These are phyloP conservation scores for Gaertneriomyces semiglobifer DNA, from an alignment of 192 early-diverging fungal species.

Conservation along the genomic window DNA sequence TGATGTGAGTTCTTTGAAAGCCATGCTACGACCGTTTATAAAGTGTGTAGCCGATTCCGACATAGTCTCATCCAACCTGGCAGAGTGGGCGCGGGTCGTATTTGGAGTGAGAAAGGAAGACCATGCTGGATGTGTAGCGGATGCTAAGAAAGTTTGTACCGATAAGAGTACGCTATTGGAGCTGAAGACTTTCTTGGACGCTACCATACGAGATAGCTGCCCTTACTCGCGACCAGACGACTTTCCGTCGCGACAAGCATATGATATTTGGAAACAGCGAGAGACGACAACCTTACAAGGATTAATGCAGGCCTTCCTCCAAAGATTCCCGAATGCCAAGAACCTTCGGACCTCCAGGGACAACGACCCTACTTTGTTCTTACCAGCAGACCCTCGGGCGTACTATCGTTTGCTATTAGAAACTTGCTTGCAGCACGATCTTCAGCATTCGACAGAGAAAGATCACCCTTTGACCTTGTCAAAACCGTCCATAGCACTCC, in stretches of 20 bases:
- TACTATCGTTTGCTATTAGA: constrained; percentile 61
- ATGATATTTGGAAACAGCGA: constrained; percentile 52
- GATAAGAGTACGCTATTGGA: constrained; percentile 26
- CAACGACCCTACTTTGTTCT: constrained; percentile 1
- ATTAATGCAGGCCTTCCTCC: constrained; percentile 39
- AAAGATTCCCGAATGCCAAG: constrained; percentile 34
- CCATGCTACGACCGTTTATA: constrained; percentile 14
- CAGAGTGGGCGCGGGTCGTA: constrained; percentile 32
- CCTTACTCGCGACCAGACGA: constrained; percentile 28
- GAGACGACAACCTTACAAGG: constrained; percentile 52
- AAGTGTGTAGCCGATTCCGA: constrained; percentile 8
- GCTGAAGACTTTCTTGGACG: constrained; percentile 25
- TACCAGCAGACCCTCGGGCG: constrained; percentile 52
- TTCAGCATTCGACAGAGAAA: constrained; percentile 12
- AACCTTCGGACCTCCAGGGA: constrained; percentile 3
- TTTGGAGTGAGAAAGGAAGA: constrained; percentile 36
- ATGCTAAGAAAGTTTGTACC: constrained; percentile 12
- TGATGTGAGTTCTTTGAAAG: constrained; percentile 23
- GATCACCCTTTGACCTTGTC: constrained; percentile 45
- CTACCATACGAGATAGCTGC: constrained; percentile 17
- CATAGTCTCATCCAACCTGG: constrained; percentile 13
- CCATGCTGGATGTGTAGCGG: constrained; percentile 13
- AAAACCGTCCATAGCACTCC: constrained; percentile 49
- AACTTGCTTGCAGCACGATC: constrained; percentile 63
- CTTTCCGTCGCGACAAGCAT: constrained; percentile 48